Percentiles rank a stretch among this genome's conserved stretches.
Conservation (phyloP, 2,329 filamentous ascomycete genomes). For the Akanthomyces muscarius region DNA sequence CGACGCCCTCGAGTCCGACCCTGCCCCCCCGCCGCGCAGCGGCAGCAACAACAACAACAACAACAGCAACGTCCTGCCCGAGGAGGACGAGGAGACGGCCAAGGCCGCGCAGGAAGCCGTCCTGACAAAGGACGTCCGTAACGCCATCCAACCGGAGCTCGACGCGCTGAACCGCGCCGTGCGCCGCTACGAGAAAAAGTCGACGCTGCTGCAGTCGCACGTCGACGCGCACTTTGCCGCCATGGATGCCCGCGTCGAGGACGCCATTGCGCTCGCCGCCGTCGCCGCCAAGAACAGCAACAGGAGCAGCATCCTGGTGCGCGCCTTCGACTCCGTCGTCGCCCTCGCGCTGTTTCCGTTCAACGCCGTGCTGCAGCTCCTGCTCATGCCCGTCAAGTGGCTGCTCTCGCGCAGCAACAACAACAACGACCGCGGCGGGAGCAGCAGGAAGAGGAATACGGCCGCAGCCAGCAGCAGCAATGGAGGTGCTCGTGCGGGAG, state of each 20-base stretch:
- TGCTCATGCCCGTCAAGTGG: constrained; percentile 39
- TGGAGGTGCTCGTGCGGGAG: background rate
- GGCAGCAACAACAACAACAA: constrained; percentile 21
- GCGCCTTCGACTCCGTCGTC: constrained; percentile 35
- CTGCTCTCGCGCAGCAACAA: constrained; percentile 30
- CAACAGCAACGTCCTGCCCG: constrained; percentile 21
- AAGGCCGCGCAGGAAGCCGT: constrained; percentile 39
- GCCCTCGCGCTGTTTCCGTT: constrained; percentile 40
- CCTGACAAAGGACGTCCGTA: constrained; percentile 56
- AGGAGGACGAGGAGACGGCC: constrained; percentile 27
- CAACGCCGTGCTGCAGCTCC: constrained; percentile 34
- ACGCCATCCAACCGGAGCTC: constrained; percentile 71
- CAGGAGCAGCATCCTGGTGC: constrained; percentile 35
- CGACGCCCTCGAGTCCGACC: constrained; percentile 60
- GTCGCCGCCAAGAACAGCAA: constrained; percentile 58
- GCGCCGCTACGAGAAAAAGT: constrained; percentile 85
- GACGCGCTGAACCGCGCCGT: constrained; percentile 87
- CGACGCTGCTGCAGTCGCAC: constrained; percentile 68
- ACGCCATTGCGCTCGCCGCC: constrained; percentile 76
- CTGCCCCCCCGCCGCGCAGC: constrained; percentile 27
- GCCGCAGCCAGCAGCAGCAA: background rate
- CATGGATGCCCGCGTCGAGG: constrained; percentile 67
- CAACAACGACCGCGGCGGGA: constrained; percentile 23
- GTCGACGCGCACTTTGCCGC: constrained; percentile 70
- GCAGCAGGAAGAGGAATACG: constrained; percentile 25